Evolutionary conservation across 768 basidiomycete genomes (phyloP).

Genomic region (Sporobolomyces pararoseus): DNA sequence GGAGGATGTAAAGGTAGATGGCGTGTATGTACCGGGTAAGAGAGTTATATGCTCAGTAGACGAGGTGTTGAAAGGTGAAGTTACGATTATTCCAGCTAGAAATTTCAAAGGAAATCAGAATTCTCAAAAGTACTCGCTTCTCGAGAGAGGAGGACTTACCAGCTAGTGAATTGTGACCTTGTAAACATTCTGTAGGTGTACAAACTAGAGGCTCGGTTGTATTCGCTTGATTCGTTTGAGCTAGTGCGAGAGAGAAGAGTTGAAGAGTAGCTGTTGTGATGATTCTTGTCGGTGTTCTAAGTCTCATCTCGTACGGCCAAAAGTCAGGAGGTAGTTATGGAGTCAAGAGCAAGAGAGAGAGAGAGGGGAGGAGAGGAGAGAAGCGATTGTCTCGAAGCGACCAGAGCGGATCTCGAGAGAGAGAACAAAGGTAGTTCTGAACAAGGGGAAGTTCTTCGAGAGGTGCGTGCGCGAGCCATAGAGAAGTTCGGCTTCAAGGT

Average conservation of each 20-base stretch:
- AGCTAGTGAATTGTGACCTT: conserved; percentile 27
- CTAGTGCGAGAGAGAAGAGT: not conserved
- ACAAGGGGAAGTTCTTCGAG: not conserved
- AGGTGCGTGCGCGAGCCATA: too few species aligned
- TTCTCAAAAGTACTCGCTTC: too few species aligned
- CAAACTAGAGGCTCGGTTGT: conserved; percentile 27
- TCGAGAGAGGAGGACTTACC: conserved; percentile 9
- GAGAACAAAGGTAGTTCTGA: conserved; percentile 3
- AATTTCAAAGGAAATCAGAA: not conserved
- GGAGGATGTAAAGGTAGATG: conserved; percentile 21
- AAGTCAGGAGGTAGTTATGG: too few species aligned
- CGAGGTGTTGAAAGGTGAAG: conserved; percentile 11
- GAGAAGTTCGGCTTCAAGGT: too few species aligned
- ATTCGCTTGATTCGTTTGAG: not conserved
- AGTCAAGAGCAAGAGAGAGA: not conserved
- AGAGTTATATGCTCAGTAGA: conserved; percentile 24
- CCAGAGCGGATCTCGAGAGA: not conserved
- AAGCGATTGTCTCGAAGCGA: not conserved
- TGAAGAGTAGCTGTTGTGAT: too few species aligned
- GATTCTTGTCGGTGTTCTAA: too few species aligned
- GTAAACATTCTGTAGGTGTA: conserved; percentile 29
- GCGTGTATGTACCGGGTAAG: conserved; percentile 39
- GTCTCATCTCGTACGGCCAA: too few species aligned
- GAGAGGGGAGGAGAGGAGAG: not conserved
- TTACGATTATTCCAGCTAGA: conserved; percentile 29